phyloP scores from a whole-genome alignment of 441 rosid genomes.

The Dalechampia spathulata region DNA sequence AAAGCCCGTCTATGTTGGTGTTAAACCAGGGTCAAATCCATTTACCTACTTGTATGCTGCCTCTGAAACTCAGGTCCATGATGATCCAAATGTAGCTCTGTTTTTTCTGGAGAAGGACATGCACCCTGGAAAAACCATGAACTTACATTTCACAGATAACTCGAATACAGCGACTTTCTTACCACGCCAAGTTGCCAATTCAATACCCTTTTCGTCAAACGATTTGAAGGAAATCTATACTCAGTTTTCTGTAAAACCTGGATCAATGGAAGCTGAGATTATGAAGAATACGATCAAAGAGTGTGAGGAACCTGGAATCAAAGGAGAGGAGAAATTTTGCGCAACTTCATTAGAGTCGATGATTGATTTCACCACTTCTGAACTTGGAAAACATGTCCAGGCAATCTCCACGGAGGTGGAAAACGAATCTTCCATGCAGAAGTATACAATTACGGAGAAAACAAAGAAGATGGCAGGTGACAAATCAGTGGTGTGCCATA shows the following conservation, averaged over 20 bases:
- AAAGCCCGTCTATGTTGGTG: constrained; percentile 48
- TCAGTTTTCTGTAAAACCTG: constrained; percentile 37
- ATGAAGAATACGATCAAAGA: constrained; percentile 59
- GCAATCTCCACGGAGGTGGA: constrained; percentile 57
- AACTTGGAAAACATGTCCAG: constrained; percentile 44
- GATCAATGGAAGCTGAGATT: constrained; percentile 47
- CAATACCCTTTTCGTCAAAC: constrained; percentile 60
- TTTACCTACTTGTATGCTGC: constrained; percentile 44
- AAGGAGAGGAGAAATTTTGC: constrained; percentile 70
- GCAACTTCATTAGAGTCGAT: constrained; percentile 74
- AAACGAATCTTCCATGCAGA: constrained; percentile 24
- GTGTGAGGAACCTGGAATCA: constrained; percentile 48
- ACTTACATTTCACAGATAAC: constrained; percentile 39
- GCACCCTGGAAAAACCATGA: constrained; percentile 39
- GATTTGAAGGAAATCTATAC: constrained; percentile 40
- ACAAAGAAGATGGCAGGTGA: constrained; percentile 29
- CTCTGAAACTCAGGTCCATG: constrained; percentile 45
- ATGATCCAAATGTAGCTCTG: constrained; percentile 41
- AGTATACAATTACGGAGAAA: constrained; percentile 32
- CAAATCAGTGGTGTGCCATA: constrained; percentile 70
- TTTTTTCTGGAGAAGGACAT: constrained; percentile 73
- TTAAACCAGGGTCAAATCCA: too few species aligned
- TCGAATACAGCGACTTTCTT: constrained; percentile 38
- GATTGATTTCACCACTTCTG: constrained; percentile 53
- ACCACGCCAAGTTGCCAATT: constrained; percentile 41